Base-by-base conservation (phyloP, 2,329 filamentous ascomycete genomes). In the Botrytis elliptica region DNA sequence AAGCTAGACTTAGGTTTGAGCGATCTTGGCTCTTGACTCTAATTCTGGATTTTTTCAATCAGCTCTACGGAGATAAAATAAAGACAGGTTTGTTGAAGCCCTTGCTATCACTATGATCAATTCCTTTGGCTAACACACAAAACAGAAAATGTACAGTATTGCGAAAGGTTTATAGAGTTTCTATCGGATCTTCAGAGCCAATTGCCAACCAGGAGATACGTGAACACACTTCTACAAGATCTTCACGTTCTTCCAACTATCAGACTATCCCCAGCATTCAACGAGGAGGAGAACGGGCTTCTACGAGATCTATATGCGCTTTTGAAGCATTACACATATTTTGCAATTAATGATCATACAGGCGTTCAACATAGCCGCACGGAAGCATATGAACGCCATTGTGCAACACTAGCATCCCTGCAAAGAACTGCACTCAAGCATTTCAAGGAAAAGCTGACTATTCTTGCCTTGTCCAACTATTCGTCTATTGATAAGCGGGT, bases 121-220 rank as follows among this genome's bases (percentile, higher is more conserved):
- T 38, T 40, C 8, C 5, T 57, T 18, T 22, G 33, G n/a, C 65
- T 74, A 59, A 76, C 49, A 29, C 12, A 7, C 46, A 78, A 80
- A 73, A 79, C 82, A 83, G 91, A 94, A 46, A 90, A 92, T 77
- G 82, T 94, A 33, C 83, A 89, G 4, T 99, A 98, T 82, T 97
- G 94, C 81, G 95, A 98, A 82, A 89, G 95, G n/a, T 95, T 98
- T 76, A 83, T 96, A 70, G 96, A 99, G 82, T 91, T 99, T 70
- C 85, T 99, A 66, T 91, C 92, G 14, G 96, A 99, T 81, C 84
- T 99, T 33, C 90, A 97, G 81, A 98, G 95, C 79, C 96, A 99
- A 82, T 85, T 98, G 66, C 96, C 96, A 0, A 99, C 97, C 5
- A 88, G 96, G 78, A 90, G 96, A 82, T 98, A 98, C 81, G 93